Evolutionary conservation across 1,284 basidiomycete species (phyloP).

Genomic region (Irpex sp.): DNA sequence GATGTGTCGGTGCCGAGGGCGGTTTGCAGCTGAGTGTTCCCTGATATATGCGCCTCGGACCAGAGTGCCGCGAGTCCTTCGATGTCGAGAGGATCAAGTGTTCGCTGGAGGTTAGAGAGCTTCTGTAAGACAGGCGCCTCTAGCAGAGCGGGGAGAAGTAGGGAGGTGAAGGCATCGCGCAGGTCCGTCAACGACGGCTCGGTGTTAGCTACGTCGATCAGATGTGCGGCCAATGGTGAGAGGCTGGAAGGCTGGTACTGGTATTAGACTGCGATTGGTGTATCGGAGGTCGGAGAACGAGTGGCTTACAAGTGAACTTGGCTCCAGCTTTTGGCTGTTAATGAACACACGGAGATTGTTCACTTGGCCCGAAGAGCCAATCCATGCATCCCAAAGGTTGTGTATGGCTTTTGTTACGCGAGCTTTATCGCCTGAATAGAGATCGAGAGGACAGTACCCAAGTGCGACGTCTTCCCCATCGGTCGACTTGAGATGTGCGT

Average conservation of each 20-base stretch:
- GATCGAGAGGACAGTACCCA: slow-evolving; percentile 82
- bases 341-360: slow-evolving; percentile 85
- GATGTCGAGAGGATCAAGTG: slow-evolving; percentile 80
- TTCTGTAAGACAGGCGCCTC: slow-evolving; percentile 52
- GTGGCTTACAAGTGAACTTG: slow-evolving; percentile 51
- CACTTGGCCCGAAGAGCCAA: slow-evolving; percentile 49
- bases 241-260: slow-evolving; percentile 6
- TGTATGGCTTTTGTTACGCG: slow-evolving; percentile 65
- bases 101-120: slow-evolving; percentile 68
- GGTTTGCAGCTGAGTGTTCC: neutral
- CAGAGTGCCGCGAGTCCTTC: slow-evolving; percentile 66
- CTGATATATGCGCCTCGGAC: slow-evolving; percentile 23
- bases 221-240: slow-evolving; percentile 2
- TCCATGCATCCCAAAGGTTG: slow-evolving; percentile 75
- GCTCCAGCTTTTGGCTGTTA: slow-evolving; percentile 54
- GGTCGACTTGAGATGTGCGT: slow-evolving; percentile 54
- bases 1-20: neutral
- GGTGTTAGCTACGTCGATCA: slow-evolving; percentile 1
- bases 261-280: neutral
- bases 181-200: slow-evolving; percentile 9
- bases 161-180: slow-evolving; percentile 35
- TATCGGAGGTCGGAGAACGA: neutral
- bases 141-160: slow-evolving; percentile 51
- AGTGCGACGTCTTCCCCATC: slow-evolving; percentile 38
- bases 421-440: slow-evolving; percentile 66